These are phyloP conservation scores for Leishmania major DNA, from an alignment of 208 protist species.

Conservation along the genomic window DNA sequence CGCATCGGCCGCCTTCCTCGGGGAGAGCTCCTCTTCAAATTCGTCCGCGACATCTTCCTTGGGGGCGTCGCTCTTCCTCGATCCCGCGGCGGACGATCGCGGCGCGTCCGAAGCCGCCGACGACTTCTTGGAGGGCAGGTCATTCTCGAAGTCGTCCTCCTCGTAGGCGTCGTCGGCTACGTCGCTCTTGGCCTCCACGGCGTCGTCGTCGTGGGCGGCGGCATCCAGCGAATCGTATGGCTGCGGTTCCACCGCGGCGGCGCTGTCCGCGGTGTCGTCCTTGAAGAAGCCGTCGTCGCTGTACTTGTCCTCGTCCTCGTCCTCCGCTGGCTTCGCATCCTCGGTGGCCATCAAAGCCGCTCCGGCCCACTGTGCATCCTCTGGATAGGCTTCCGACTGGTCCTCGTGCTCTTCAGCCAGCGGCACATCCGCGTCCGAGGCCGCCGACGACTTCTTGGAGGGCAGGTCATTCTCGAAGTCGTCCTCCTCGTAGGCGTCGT, in stretches of 20 bases:
- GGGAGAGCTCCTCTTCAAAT: constrained; percentile 1
- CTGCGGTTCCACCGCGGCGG: too few species aligned
- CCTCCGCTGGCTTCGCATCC: not conserved
- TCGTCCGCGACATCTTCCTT: not conserved
- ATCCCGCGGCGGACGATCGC: not conserved
- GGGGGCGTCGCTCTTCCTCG: not conserved
- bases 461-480: constrained; percentile 5
- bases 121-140: constrained; percentile 17
- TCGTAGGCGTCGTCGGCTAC: constrained; percentile 19
- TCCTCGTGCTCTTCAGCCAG: not conserved
- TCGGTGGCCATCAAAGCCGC: not conserved
- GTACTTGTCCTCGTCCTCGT: not conserved
- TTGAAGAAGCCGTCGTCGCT: not conserved
- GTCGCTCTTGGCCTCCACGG: not conserved
- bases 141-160: constrained; percentile 38
- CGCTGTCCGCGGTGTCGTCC: not conserved
- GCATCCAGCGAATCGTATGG: too few species aligned
- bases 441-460: not conserved
- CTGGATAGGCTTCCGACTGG: not conserved
- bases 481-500: constrained; percentile 23
- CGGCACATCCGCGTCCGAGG: not conserved
- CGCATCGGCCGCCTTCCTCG: constrained; percentile 5
- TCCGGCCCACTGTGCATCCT: not conserved
- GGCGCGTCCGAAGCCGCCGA: not conserved
- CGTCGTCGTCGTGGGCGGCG: constrained; percentile 4